Conservation (phyloP, 1,284 basidiomycete species). For the Sporisorium exsertum region DNA sequence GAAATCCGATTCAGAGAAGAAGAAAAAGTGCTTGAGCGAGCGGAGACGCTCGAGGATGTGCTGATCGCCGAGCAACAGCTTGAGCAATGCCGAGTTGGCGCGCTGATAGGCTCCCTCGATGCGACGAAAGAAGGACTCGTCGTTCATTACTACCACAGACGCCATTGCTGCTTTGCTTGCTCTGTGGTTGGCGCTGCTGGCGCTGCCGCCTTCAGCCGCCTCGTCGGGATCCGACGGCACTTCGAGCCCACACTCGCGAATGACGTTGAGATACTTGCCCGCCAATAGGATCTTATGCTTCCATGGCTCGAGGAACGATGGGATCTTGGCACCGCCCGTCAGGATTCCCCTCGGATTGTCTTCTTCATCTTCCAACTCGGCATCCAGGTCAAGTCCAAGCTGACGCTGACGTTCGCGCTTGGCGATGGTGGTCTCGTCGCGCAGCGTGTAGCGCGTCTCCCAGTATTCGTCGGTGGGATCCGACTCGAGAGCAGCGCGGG, state of each 20-base stretch:
- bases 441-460: slow-evolving; percentile 68
- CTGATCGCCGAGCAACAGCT: slow-evolving; percentile 64
- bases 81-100: slow-evolving; percentile 64
- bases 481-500: slow-evolving; percentile 62
- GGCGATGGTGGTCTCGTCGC: slow-evolving; percentile 59
- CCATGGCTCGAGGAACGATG: slow-evolving; percentile 67
- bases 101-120: slow-evolving; percentile 66
- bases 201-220: slow-evolving; percentile 1
- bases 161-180: slow-evolving; percentile 8
- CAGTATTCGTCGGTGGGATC: slow-evolving; percentile 69
- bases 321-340: slow-evolving; percentile 68
- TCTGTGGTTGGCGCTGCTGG: background rate
- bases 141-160: slow-evolving; percentile 60
- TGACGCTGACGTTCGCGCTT: slow-evolving; percentile 56
- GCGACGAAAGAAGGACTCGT: slow-evolving; percentile 61
- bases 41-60: slow-evolving; percentile 63
- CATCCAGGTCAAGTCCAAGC: slow-evolving; percentile 54
- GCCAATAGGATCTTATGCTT: slow-evolving; percentile 68
- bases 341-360: slow-evolving; percentile 73
- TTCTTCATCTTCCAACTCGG: slow-evolving; percentile 46
- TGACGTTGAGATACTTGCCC: slow-evolving; percentile 68
- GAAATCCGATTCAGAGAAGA: slow-evolving; percentile 66
- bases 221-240: slow-evolving; percentile 48
- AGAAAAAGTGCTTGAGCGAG: slow-evolving; percentile 67
- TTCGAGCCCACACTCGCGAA: slow-evolving; percentile 67